These are phyloP conservation scores for Venturia carpophila DNA, from an alignment of 2,329 filamentous ascomycete species.

Conservation along the genomic window DNA sequence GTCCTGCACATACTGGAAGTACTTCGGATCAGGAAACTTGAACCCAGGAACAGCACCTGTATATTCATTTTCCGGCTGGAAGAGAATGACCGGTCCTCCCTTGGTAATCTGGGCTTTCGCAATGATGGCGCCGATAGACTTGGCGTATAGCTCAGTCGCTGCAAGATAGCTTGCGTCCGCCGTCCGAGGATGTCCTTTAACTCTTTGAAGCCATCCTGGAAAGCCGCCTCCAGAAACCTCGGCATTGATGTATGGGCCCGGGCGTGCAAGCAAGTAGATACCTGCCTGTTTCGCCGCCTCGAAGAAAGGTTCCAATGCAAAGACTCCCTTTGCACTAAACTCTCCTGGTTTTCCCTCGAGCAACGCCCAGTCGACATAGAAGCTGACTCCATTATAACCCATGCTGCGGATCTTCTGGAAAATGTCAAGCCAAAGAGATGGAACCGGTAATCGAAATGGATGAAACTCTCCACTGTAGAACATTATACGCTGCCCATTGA, in stretches of 20 bases:
- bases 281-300: constrained; percentile 64
- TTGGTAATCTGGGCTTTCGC: constrained; percentile 74
- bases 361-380: constrained; percentile 73
- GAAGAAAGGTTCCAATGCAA: constrained; percentile 67
- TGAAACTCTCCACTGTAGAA: constrained; percentile 70
- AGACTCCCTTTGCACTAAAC: constrained; percentile 63
- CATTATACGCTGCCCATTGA: constrained; percentile 61
- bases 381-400: constrained; percentile 72
- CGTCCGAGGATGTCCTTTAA: constrained; percentile 58
- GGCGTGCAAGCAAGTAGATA: constrained; percentile 64
- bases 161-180: constrained; percentile 53
- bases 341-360: constrained; percentile 64
- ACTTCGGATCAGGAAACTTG: constrained; percentile 56
- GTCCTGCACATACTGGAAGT: constrained; percentile 63
- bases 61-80: constrained; percentile 81
- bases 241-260: constrained; percentile 71
- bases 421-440: constrained; percentile 59
- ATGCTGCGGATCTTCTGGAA: constrained; percentile 78
- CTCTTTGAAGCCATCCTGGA: constrained; percentile 68
- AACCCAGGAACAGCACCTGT: constrained; percentile 42
- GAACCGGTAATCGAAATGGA: constrained; percentile 57
- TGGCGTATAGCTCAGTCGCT: constrained; percentile 56
- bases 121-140: constrained; percentile 56
- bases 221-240: constrained; percentile 71
- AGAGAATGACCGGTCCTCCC: constrained; percentile 68